Evolutionary conservation across 257 asterid genomes (phyloP).

Genomic region (Solanum verrucosum): DNA sequence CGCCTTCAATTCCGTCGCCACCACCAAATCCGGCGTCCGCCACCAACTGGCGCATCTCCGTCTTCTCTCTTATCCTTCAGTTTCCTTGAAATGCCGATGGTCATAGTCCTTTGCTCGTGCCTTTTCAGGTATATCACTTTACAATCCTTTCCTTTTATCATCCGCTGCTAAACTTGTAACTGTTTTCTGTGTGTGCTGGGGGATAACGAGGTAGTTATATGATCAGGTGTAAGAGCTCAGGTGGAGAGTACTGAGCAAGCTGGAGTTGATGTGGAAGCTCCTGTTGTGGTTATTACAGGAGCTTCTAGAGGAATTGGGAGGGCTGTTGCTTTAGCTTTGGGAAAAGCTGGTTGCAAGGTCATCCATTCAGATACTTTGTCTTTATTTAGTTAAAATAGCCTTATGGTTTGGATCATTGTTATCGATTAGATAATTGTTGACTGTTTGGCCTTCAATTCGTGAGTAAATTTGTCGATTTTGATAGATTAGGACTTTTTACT

Average conservation of each 20-base stretch:
- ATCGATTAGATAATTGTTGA: background rate
- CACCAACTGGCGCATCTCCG: background rate
- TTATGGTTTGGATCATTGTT: background rate
- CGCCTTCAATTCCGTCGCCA: background rate
- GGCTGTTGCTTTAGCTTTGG: constrained; percentile 12
- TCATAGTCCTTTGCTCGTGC: background rate
- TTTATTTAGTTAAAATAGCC: background rate
- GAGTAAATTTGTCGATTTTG: background rate
- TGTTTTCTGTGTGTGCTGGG: background rate
- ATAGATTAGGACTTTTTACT: background rate
- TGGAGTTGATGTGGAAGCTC: background rate
- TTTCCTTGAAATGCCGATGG: background rate
- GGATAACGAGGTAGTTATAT: background rate
- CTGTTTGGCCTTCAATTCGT: background rate
- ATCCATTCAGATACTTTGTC: background rate
- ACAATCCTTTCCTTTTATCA: background rate
- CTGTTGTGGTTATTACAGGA: constrained; percentile 9
- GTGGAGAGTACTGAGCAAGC: background rate
- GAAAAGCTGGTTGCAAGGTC: constrained; percentile 14
- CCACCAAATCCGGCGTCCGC: background rate
- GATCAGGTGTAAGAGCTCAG: constrained; percentile 6
- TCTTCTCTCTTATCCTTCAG: background rate
- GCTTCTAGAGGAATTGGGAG: constrained; percentile 12
- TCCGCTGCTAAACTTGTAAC: background rate
- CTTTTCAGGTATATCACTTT: constrained; percentile 1